Percentiles rank a stretch among this genome's conserved stretches.
Conservation (phyloP, 352 stramenopile species). For the Phytopythium oedochilum region DNA sequence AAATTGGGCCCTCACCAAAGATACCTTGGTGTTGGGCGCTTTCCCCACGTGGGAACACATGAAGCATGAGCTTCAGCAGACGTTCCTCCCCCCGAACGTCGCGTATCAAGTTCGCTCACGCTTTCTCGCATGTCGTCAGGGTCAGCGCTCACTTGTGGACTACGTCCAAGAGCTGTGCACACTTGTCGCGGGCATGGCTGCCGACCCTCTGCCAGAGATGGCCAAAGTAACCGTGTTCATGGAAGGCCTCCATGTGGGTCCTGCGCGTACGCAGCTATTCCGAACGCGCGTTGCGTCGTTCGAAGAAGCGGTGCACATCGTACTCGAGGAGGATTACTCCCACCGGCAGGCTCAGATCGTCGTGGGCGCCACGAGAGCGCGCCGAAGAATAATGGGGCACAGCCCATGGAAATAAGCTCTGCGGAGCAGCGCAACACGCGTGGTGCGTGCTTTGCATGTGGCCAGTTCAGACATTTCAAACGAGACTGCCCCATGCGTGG, state of each 20-base stretch:
- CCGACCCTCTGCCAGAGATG: slow-evolving; percentile 1
- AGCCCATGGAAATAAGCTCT: not conserved
- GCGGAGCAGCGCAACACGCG: not conserved
- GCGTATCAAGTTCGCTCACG: slow-evolving; percentile 6
- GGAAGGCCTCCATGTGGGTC: slow-evolving; percentile 4
- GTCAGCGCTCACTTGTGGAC: slow-evolving; percentile 1
- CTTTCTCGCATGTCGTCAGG: slow-evolving; percentile 2
- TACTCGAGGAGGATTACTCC: not conserved
- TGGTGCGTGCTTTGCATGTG: not conserved
- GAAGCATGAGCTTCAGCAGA: slow-evolving; percentile 3
- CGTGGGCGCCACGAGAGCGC: no score
- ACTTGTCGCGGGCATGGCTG: slow-evolving; percentile 4
- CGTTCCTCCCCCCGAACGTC: slow-evolving; percentile 5
- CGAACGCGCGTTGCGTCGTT: not conserved
- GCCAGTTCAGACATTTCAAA: not conserved
- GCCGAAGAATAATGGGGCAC: no score
- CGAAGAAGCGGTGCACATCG: not conserved
- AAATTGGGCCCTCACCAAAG: no score
- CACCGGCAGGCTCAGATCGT: not conserved
- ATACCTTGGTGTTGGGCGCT: not conserved
- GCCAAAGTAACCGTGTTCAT: slow-evolving; percentile 8
- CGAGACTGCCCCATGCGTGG: not conserved
- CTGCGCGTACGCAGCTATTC: not conserved
- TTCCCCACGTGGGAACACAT: slow-evolving; percentile 8
- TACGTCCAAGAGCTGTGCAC: slow-evolving; percentile 8